A percentile compares a stretch with the other conserved stretches of the same genome.
These are phyloP conservation scores for Clarireedia sp. DNA, from an alignment of 2,329 filamentous ascomycete genomes.

Conservation along the genomic window DNA sequence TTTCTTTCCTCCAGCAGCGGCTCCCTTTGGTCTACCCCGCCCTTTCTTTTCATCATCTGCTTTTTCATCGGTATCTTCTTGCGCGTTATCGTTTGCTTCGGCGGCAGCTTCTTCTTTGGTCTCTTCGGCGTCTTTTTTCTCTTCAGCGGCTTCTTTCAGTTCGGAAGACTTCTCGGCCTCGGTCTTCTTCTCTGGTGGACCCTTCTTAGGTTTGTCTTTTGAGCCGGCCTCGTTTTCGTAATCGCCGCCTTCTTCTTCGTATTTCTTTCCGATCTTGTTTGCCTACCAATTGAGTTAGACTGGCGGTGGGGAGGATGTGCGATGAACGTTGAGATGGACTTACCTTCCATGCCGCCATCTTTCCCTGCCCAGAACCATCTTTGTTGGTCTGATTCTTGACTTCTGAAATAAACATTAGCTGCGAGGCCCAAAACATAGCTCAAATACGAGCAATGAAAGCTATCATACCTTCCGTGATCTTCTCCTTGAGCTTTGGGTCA, in stretches of 20 bases:
- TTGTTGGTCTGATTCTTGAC: constrained; percentile 39
- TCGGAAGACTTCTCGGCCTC: constrained; percentile 15
- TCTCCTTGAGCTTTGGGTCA: constrained; percentile 36
- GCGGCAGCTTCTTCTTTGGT: constrained; percentile 14
- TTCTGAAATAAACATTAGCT: constrained; percentile 19
- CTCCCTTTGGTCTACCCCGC: neutral
- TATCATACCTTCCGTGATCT: constrained; percentile 34
- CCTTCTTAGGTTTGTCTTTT: constrained; percentile 38
- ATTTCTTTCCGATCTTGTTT: constrained; percentile 35
- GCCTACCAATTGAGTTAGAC: constrained; percentile 25
- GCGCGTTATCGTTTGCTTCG: neutral
- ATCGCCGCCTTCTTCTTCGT: constrained; percentile 32
- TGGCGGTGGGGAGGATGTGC: neutral
- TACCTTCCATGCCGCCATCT: constrained; percentile 41
- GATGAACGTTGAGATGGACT: neutral
- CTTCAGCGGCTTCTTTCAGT: neutral
- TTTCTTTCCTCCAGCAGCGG: neutral
- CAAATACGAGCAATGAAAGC: neutral
- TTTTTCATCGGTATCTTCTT: neutral
- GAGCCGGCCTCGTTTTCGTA: constrained; percentile 35
- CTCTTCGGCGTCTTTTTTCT: constrained; percentile 14
- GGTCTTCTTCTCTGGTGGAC: constrained; percentile 32
- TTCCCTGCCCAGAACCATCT: constrained; percentile 37
- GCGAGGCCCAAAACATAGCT: neutral
- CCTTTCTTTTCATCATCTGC: neutral